A percentile compares a stretch with the other conserved stretches of the same genome.
These are phyloP conservation scores for Auriscalpium microsporum DNA, from an alignment of 768 basidiomycete genomes.

Conservation along the genomic window DNA sequence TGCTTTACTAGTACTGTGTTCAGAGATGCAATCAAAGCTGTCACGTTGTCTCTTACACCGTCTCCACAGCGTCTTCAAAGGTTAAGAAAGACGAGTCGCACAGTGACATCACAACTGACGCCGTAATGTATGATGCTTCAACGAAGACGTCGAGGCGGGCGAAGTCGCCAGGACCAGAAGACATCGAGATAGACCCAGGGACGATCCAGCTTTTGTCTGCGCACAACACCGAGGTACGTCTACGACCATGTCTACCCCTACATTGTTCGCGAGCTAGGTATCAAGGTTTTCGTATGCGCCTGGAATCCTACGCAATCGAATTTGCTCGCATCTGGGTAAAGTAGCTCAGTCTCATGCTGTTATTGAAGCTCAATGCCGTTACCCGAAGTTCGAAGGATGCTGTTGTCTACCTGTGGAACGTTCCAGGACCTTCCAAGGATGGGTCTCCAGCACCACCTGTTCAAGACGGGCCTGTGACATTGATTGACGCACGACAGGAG, in stretches of 20 bases:
- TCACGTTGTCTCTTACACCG: neutral
- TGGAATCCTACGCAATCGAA: slow-evolving; percentile 61
- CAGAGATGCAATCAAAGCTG: no score
- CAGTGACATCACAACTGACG: neutral
- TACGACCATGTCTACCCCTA: neutral
- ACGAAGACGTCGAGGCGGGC: neutral
- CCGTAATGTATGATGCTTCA: neutral
- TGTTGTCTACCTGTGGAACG: slow-evolving; percentile 63
- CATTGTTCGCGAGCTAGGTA: no score
- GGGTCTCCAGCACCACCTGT: slow-evolving; percentile 10
- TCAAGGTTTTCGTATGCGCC: slow-evolving; percentile 70
- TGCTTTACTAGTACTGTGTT: slow-evolving; percentile 1
- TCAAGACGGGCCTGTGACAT: slow-evolving; percentile 29
- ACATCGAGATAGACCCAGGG: slow-evolving; percentile 25
- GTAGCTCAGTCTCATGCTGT: slow-evolving; percentile 12
- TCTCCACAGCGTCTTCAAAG: neutral
- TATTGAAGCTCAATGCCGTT: neutral
- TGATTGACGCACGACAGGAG: slow-evolving; percentile 42
- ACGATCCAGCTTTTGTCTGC: slow-evolving; percentile 36
- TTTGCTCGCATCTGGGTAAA: slow-evolving; percentile 67
- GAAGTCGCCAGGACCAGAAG: slow-evolving; percentile 23
- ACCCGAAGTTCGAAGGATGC: slow-evolving; percentile 63
- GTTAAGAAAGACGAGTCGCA: neutral
- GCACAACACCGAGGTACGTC: slow-evolving; percentile 33
- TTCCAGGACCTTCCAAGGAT: slow-evolving; percentile 34